These are phyloP conservation scores for Metschnikowia bowlesiae DNA, from an alignment of 805 yeast genomes.

Conservation along the genomic window DNA sequence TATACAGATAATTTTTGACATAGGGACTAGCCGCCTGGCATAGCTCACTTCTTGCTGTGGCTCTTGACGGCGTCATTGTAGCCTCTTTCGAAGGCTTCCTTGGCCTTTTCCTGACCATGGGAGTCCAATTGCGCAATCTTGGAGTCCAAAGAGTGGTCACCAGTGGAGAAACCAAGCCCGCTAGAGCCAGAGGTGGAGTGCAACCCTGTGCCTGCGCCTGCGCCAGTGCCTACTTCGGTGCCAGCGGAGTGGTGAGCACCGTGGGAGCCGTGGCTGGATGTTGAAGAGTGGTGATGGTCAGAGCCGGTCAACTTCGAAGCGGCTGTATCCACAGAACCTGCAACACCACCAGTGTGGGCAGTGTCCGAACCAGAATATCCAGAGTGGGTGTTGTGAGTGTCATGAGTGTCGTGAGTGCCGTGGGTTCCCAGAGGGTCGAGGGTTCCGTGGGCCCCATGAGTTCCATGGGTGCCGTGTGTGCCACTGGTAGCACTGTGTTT, in stretches of 20 bases:
- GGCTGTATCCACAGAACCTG: slow-evolving; percentile 1
- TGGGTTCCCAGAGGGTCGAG: neutral
- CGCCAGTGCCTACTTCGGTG: slow-evolving; percentile 2
- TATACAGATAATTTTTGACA: too few relatives aligned
- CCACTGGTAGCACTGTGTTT: slow-evolving; percentile 2
- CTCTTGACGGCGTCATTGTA: slow-evolving; percentile 30
- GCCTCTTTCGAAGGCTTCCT: slow-evolving; percentile 38
- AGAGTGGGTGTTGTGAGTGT: neutral
- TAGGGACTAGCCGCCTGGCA: too few relatives aligned
- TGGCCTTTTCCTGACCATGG: slow-evolving; percentile 34
- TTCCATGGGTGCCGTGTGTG: neutral
- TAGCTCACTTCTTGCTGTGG: slow-evolving; percentile 1
- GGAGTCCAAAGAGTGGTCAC: slow-evolving; percentile 31
- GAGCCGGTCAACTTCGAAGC: slow-evolving; percentile 2
- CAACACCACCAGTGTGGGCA: slow-evolving; percentile 4
- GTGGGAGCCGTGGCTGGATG: slow-evolving; percentile 13
- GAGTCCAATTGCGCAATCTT: slow-evolving; percentile 34
- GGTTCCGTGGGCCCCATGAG: slow-evolving; percentile 2
- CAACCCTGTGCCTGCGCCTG: slow-evolving; percentile 5
- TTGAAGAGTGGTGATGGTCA: slow-evolving; percentile 8
- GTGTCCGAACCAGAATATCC: slow-evolving; percentile 2
- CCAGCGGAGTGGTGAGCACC: neutral
- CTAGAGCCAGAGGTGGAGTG: slow-evolving; percentile 2
- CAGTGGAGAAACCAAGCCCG: slow-evolving; percentile 28
- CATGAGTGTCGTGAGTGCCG: neutral